Percentiles rank a stretch among this genome's conserved stretches.
These are phyloP conservation scores for Eryngium alpinum DNA, from an alignment of 140 eudicot genomes.

Conservation along the genomic window DNA sequence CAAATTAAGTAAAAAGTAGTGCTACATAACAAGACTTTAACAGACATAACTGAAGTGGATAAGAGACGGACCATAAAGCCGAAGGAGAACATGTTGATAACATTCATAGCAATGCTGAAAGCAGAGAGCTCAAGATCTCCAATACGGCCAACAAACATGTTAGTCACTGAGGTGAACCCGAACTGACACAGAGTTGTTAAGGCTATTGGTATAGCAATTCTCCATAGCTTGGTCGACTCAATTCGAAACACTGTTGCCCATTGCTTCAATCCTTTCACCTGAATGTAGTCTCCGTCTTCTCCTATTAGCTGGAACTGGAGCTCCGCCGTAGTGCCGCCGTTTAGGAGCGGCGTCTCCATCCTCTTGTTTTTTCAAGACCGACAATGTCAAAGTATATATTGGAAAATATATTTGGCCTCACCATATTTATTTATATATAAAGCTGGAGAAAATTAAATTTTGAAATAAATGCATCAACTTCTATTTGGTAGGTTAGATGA, in stretches of 20 bases:
- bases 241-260: slow-evolving; percentile 25
- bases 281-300: slow-evolving; percentile 28
- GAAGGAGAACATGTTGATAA: slow-evolving; percentile 31
- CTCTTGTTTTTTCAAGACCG: no score
- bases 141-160: slow-evolving; percentile 34
- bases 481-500: no score
- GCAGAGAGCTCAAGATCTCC: slow-evolving; percentile 41
- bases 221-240: slow-evolving; percentile 34
- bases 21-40: no score
- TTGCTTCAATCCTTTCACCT: slow-evolving; percentile 12
- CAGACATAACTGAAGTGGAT: no score
- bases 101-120: slow-evolving; percentile 30
- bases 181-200: slow-evolving; percentile 29
- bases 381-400: no score
- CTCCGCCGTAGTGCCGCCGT: background rate
- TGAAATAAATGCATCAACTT: no score
- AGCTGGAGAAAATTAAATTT: no score
- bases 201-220: slow-evolving; percentile 31
- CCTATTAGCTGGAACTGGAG: slow-evolving; percentile 18
- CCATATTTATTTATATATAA: no score
- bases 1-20: no score
- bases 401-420: no score
- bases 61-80: slow-evolving; percentile 38
- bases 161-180: slow-evolving; percentile 26
- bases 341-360: slow-evolving; percentile 23